These are phyloP conservation scores for Mariannaea sp. DNA, from an alignment of 2,329 filamentous ascomycete species.

Conservation along the genomic window DNA sequence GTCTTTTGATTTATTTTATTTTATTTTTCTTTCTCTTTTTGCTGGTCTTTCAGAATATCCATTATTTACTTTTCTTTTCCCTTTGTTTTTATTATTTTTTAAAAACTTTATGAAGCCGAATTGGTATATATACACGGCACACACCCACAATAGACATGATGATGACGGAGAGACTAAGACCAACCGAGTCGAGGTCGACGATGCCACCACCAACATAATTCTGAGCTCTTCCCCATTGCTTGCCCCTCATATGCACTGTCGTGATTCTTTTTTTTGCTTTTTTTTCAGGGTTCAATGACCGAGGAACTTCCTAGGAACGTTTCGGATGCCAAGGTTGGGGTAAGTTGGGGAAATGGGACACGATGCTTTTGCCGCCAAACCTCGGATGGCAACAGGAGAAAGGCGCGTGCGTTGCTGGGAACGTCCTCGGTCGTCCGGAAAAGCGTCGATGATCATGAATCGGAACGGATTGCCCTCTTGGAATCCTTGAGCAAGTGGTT, in stretches of 20 bases:
- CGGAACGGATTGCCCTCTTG: background rate
- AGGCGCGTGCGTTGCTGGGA: background rate
- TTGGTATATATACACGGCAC: conserved; percentile 18
- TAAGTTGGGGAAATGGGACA: background rate
- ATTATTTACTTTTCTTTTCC: conserved; percentile 16
- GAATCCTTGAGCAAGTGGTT: background rate
- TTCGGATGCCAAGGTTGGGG: conserved; percentile 3
- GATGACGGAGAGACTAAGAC: conserved; percentile 33
- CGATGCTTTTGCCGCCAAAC: conserved; percentile 15
- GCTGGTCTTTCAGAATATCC: conserved; percentile 18
- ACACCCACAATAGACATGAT: conserved; percentile 36
- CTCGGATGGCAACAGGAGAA: conserved; percentile 9
- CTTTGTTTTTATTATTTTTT: conserved; percentile 21
- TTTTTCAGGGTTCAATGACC: conserved; percentile 5
- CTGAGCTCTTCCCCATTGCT: too few species aligned
- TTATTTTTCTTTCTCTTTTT: conserved; percentile 12
- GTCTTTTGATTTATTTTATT: conserved; percentile 15
- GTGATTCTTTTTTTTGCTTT: conserved; percentile 21
- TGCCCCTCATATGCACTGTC: conserved; percentile 11
- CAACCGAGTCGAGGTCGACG: conserved; percentile 34
- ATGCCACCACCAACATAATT: conserved; percentile 32
- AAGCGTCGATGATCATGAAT: background rate
- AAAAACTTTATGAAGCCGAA: conserved; percentile 14
- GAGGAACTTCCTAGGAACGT: conserved; percentile 3
- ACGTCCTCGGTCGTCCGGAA: conserved; percentile 17